Evolutionary conservation across 2,329 filamentous ascomycete genomes (phyloP).

Genomic region (Zasmidium cellare): DNA sequence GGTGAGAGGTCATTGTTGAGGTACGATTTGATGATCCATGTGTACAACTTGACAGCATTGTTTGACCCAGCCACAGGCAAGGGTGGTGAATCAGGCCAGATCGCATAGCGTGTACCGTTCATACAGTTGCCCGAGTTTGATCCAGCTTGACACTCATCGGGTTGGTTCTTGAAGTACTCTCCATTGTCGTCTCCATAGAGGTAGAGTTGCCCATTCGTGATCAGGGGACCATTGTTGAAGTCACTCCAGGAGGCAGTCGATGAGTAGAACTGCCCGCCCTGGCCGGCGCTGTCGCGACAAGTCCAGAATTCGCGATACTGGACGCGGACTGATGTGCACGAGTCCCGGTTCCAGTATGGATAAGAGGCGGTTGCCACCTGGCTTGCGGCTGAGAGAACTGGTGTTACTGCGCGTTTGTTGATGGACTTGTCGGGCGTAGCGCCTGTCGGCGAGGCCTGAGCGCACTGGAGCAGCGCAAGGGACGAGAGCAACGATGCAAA

Average conservation of each 20-base stretch:
- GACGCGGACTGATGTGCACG: constrained; percentile 21
- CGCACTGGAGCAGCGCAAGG: neutral
- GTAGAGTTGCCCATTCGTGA: constrained; percentile 9
- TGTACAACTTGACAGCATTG: constrained; percentile 17
- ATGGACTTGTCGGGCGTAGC: neutral
- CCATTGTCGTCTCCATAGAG: constrained; percentile 19
- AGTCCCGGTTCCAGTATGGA: constrained; percentile 24
- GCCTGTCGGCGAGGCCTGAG: neutral
- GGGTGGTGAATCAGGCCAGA: constrained; percentile 25
- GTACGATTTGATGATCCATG: constrained; percentile 16
- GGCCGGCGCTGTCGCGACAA: constrained; percentile 23
- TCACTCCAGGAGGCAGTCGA: constrained; percentile 25
- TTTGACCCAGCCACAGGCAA: constrained; percentile 9
- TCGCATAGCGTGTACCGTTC: constrained; percentile 21
- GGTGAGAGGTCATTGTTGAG: neutral
- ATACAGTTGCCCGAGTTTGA: constrained; percentile 19
- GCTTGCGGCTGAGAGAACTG: neutral
- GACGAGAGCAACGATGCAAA: neutral
- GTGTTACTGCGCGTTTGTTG: neutral
- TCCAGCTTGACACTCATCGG: constrained; percentile 18
- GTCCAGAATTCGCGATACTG: constrained; percentile 25
- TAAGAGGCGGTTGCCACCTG: constrained; percentile 7
- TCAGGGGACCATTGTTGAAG: constrained; percentile 9
- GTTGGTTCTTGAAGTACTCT: constrained; percentile 21
- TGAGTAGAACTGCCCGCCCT: constrained; percentile 7